Evolutionary conservation across 306 rosid species (phyloP), one percentile per base, ranked within the genome.

Genomic region (Macrotyloma uniflorum): DNA sequence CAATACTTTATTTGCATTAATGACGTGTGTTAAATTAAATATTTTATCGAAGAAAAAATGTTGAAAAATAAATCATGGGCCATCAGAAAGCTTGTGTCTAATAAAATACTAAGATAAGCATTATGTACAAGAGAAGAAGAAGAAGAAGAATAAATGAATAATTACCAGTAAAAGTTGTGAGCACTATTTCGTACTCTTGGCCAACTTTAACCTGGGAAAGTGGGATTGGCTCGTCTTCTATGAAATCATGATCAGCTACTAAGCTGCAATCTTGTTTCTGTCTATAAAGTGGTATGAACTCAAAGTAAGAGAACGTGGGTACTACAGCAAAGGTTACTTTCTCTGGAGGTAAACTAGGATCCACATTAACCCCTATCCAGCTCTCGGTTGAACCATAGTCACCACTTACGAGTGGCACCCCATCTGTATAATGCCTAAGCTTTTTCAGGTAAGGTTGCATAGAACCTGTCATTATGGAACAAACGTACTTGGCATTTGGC

Each of bases 331-430:
- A 95, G 8, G 96, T 87, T 10, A 92, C 98, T 7, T 83, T 50
- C 73, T 95, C 98, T 0, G 98, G 96, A 2, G 89, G 82, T 36
- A 89, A 77, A 82, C 61, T 62, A 13, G 98, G 96, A 67, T 95
- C 97, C 83, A 92, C 83, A 71, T 92, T 95, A 46, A 88, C 92
- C 67, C 98, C 98, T 30, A 95, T 95, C 98, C 98, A 95, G 45
- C 98, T 89, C 91, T 95, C 98, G n/a, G 98, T 95, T 10, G 98
- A 95, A 2, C 98, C 98, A 84, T 95, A 95, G 3, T 91, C 98
- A 58, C 88, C 98, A 82, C 98, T 88, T 30, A 95, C 83, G 24
- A 95, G 80, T 9, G 97, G 88, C 82, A 95, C 70, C 18, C 85
- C 91, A 75, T 86, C 85, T 6, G 91, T 93, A 47, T 89, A 95